These are phyloP conservation scores for Pichia sp. DNA, from an alignment of 1,139 yeast species.

Conservation along the genomic window DNA sequence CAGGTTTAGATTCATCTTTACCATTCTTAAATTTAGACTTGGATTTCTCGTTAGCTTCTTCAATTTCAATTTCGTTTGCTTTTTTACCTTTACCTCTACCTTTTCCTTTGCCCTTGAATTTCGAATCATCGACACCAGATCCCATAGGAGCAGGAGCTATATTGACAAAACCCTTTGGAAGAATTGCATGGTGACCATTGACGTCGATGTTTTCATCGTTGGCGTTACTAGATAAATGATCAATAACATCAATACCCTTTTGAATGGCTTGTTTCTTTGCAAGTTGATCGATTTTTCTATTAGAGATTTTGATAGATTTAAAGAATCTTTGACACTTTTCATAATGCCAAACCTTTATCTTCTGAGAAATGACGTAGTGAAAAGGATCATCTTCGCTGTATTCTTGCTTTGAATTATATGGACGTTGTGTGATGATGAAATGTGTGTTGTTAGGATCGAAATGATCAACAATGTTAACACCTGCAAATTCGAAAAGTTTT, in stretches of 20 bases:
- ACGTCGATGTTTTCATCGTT: background rate
- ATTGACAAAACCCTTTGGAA: conserved; percentile 16
- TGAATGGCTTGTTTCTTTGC: conserved; percentile 25
- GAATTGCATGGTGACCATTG: background rate
- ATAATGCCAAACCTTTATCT: conserved; percentile 84
- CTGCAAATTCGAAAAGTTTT: conserved; percentile 30
- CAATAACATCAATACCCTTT: conserved; percentile 10
- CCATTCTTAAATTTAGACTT: too few species aligned
- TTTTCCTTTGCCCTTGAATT: background rate
- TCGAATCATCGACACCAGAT: background rate
- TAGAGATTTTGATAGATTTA: conserved; percentile 52
- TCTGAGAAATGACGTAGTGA: conserved; percentile 55
- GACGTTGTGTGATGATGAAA: conserved; percentile 59
- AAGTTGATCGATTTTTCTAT: conserved; percentile 33
- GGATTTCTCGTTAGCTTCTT: too few species aligned
- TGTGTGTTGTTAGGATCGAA: conserved; percentile 33
- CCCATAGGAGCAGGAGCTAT: conserved; percentile 23
- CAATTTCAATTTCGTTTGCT: too few species aligned
- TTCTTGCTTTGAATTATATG: conserved; percentile 33
- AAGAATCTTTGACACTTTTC: conserved; percentile 84
- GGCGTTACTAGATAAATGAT: background rate
- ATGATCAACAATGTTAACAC: conserved; percentile 25
- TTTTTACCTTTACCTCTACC: background rate
- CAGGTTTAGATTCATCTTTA: too few species aligned
- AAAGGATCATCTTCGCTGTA: conserved; percentile 58